Base-by-base conservation (phyloP, 2,329 filamentous ascomycete genomes). In the Penicillium sp. region DNA sequence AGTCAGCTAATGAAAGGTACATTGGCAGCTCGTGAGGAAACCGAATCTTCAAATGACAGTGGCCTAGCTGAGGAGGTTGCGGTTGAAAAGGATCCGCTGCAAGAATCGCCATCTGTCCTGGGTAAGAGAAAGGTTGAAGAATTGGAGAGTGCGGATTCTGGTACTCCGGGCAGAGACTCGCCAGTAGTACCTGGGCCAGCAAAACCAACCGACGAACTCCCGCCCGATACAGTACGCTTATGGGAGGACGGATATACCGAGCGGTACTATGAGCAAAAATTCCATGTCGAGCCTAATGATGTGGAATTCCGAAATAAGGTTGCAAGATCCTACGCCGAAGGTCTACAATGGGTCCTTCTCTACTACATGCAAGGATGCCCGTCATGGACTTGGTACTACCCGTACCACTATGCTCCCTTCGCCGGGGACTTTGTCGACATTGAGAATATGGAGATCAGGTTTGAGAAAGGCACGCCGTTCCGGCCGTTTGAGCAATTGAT, bases 351-450 rank as follows among this genome's bases (percentile, higher is more conserved):
- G 94, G 94, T 99, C 40, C 78, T 99, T 51, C 80, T 92, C 35
- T 99, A 99, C 74, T 99, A 99, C 72, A 96, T 97, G 73, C 94
- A 99, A 73, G 94, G 94, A 24, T 99, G 94, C 66, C 91, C 94
- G 21, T 97, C 91, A 0, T 99, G 95, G 94, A 95, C 93, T 52
- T 99, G 94, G 94, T 99, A 94, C 71, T 99, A 97, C 68, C 94
- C 94, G 0, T 96, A 97, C 68, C 94, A 99, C 70, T 99, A 99
- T 70, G 95, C 94, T 1, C 94, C 95, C 3, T 99, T 99, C 70
- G 94, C 94, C 2, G 89, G 91, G 52, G 94, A 99, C 72, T 99
- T 99, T 71, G 87, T 89, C 58, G 87, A 92, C 56, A 80, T 99
- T 47, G 83, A 81, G 52, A 86, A 91, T 63, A 85, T 96, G 79